phyloP scores from a whole-genome alignment of 2,329 filamentous ascomycete genomes.

The Colletotrichum sp. region DNA sequence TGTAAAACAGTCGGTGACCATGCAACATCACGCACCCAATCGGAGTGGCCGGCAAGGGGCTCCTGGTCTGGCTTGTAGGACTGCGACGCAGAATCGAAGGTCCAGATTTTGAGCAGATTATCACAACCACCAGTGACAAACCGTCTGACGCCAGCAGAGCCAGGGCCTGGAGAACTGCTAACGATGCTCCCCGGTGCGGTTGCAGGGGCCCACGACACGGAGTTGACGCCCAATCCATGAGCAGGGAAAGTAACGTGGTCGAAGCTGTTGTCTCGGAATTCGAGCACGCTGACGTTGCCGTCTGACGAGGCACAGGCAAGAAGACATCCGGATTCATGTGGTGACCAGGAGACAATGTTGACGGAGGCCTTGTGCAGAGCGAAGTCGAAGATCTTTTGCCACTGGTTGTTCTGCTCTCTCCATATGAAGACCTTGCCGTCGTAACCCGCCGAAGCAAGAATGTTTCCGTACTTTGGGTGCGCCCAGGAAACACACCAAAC shows the following conservation, averaged over 20 bases:
- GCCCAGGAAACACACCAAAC: slow-evolving; percentile 99
- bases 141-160: slow-evolving; percentile 69
- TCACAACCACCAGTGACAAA: slow-evolving; percentile 97
- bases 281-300: slow-evolving; percentile 90
- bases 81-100: slow-evolving; percentile 69
- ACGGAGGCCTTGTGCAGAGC: slow-evolving; percentile 93
- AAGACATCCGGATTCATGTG: slow-evolving; percentile 92
- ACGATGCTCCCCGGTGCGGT: slow-evolving; percentile 84
- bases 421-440: slow-evolving; percentile 99
- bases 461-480: slow-evolving; percentile 98
- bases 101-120: slow-evolving; percentile 93
- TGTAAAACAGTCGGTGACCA: slow-evolving; percentile 96
- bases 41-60: slow-evolving; percentile 79
- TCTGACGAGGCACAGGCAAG: slow-evolving; percentile 94
- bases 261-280: slow-evolving; percentile 96
- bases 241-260: slow-evolving; percentile 88
- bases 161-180: slow-evolving; percentile 67
- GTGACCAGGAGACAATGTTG: slow-evolving; percentile 97
- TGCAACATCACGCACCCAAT: slow-evolving; percentile 97
- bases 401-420: slow-evolving; percentile 80
- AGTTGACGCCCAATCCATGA: slow-evolving; percentile 93
- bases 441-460: slow-evolving; percentile 93
- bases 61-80: slow-evolving; percentile 66
- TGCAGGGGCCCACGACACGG: slow-evolving; percentile 92
- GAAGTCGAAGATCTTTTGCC: slow-evolving; percentile 92